These are phyloP conservation scores for Dicorynia guianensis DNA, from an alignment of 306 rosid species.

Conservation along the genomic window DNA sequence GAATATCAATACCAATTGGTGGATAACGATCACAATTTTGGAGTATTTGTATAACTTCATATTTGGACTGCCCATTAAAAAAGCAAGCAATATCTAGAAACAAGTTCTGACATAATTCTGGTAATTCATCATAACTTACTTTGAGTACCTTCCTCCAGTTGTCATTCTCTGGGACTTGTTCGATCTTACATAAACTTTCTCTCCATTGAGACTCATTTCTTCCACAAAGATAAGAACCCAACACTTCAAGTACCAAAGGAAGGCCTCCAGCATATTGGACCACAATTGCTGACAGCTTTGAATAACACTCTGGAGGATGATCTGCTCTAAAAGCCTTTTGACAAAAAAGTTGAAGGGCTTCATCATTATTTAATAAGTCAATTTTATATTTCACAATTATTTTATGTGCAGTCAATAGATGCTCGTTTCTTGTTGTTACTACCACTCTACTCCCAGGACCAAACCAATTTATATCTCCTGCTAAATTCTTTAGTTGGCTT, in stretches of 20 bases:
- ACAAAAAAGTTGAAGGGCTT: constrained; percentile 18
- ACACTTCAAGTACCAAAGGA: constrained; percentile 9
- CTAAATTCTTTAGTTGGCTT: neutral
- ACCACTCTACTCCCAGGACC: constrained; percentile 19
- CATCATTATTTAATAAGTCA: accelerated
- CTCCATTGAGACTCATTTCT: neutral
- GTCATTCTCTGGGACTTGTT: neutral
- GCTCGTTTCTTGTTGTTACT: neutral
- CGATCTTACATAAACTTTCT: neutral
- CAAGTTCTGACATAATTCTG: neutral
- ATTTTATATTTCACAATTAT: neutral
- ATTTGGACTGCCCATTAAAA: too few relatives aligned
- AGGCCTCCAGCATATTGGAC: neutral
- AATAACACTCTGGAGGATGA: neutral
- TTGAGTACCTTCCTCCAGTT: neutral
- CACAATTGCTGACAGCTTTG: neutral
- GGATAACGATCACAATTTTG: constrained; percentile 14
- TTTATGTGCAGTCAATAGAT: neutral
- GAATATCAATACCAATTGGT: constrained; percentile 32
- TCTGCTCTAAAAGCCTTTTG: neutral
- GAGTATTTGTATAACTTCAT: too few relatives aligned
- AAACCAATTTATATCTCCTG: neutral
- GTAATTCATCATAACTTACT: constrained; percentile 9
- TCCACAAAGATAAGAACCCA: neutral
- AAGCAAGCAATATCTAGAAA: constrained; percentile 33